A percentile compares a stretch with the other conserved stretches of the same genome.
Evolutionary conservation across 179 eudicot species (phyloP).

Genomic region (Dionaea muscipula): DNA sequence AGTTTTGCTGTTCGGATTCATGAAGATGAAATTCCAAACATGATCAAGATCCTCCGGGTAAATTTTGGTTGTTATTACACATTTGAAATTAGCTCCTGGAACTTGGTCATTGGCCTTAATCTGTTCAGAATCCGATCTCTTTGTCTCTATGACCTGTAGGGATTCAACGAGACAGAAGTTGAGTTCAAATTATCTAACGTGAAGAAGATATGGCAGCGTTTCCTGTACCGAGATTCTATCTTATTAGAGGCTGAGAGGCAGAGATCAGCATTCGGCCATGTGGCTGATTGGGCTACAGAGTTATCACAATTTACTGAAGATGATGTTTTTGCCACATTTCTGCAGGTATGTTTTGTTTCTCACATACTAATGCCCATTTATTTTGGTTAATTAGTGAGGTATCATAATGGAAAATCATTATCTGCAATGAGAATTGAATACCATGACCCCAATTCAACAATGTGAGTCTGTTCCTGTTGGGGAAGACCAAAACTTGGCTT

Average conservation of each 20-base stretch:
- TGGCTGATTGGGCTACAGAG: constrained; percentile 57
- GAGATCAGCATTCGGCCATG: constrained; percentile 36
- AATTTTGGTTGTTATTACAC: neutral
- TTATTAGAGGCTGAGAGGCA: constrained; percentile 86
- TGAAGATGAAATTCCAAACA: constrained; percentile 76
- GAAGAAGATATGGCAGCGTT: constrained; percentile 79
- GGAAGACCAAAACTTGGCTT: too few species aligned
- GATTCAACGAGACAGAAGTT: constrained; percentile 69
- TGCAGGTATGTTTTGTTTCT: constrained; percentile 43
- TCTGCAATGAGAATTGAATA: neutral
- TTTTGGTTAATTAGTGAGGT: neutral
- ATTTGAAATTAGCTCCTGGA: too few species aligned
- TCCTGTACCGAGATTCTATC: constrained; percentile 67
- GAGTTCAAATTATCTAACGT: constrained; percentile 73
- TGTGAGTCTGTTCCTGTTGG: too few species aligned
- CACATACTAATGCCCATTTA: neutral
- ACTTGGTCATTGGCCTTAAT: too few species aligned
- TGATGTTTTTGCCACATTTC: constrained; percentile 64
- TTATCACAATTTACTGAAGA: constrained; percentile 48
- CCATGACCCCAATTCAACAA: too few species aligned
- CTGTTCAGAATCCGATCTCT: too few species aligned
- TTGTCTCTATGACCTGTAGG: too few species aligned
- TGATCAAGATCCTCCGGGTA: constrained; percentile 72
- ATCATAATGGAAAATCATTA: neutral
- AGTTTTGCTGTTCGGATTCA: constrained; percentile 81